phyloP scores from a whole-genome alignment of 345 rosid species.

The Ailanthus altissimus region DNA sequence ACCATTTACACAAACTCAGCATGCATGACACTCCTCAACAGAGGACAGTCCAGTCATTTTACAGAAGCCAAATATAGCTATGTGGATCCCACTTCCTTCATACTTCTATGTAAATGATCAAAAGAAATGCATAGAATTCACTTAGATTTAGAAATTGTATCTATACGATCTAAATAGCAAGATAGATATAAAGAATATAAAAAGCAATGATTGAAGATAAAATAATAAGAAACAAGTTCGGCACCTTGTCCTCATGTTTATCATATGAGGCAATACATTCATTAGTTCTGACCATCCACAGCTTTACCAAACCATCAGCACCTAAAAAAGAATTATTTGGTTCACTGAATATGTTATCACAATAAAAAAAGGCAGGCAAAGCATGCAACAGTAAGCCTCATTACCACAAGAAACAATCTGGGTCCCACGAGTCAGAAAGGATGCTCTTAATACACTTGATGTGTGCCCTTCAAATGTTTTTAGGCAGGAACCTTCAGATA shows the following conservation, averaged over 20 bases:
- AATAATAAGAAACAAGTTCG: conserved; percentile 8
- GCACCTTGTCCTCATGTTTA: conserved; percentile 93
- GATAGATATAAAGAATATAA: not conserved
- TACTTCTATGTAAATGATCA: not conserved
- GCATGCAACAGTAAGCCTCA: conserved; percentile 20
- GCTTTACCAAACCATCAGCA: conserved; percentile 93
- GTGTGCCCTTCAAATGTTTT: conserved; percentile 98
- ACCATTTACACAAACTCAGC: not conserved
- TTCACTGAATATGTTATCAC: conserved; percentile 11
- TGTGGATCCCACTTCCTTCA: not conserved
- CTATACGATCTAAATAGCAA: not conserved
- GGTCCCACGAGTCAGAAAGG: conserved; percentile 83
- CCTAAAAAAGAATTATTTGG: conserved; percentile 47
- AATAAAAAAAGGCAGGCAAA: conserved; percentile 1
- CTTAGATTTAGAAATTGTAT: not conserved
- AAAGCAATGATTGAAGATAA: not conserved
- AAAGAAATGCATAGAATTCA: not conserved
- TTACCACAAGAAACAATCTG: conserved; percentile 95
- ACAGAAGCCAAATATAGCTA: not conserved
- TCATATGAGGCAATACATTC: conserved; percentile 94
- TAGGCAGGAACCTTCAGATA: conserved; percentile 90
- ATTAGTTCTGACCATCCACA: conserved; percentile 81
- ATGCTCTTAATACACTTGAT: conserved; percentile 84
- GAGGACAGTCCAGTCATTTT: not conserved
- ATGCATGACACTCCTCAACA: not conserved